phyloP scores from a whole-genome alignment of 2,329 filamentous ascomycete species.

The Colletotrichum cereale region DNA sequence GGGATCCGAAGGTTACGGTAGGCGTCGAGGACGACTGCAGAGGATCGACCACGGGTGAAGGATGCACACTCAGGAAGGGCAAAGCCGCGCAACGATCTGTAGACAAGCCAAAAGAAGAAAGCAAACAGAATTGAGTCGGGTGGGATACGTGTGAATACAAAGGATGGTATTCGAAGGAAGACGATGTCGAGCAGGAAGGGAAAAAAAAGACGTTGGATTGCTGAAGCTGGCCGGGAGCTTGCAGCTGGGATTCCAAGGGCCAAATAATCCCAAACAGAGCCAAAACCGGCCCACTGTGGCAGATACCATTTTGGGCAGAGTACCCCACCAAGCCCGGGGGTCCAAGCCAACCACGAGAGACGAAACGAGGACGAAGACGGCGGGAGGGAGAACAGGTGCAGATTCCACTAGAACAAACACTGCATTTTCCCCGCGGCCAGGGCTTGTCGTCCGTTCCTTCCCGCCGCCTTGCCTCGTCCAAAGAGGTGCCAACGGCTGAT shows the following conservation, averaged over 20 bases:
- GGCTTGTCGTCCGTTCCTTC: constrained; percentile 20
- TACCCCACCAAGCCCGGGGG: constrained; percentile 18
- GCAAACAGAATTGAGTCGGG: background rate
- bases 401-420: background rate
- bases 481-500: background rate
- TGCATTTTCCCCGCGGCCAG: background rate
- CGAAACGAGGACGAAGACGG: constrained; percentile 13
- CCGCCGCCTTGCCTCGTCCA: background rate
- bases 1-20: background rate
- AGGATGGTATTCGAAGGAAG: constrained; percentile 13
- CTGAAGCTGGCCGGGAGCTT: constrained; percentile 5
- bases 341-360: constrained; percentile 24
- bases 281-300: constrained; percentile 41
- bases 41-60: background rate
- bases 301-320: constrained; percentile 35
- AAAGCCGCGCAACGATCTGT: background rate
- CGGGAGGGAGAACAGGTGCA: no score
- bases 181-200: constrained; percentile 1
- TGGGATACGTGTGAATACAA: constrained; percentile 11
- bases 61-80: background rate
- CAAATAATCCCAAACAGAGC: constrained; percentile 39
- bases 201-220: constrained; percentile 15
- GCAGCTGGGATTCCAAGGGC: constrained; percentile 31
- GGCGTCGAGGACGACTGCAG: background rate
- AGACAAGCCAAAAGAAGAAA: background rate